These are phyloP conservation scores for Solanum piurae DNA, from an alignment of 257 asterid species.

Conservation along the genomic window DNA sequence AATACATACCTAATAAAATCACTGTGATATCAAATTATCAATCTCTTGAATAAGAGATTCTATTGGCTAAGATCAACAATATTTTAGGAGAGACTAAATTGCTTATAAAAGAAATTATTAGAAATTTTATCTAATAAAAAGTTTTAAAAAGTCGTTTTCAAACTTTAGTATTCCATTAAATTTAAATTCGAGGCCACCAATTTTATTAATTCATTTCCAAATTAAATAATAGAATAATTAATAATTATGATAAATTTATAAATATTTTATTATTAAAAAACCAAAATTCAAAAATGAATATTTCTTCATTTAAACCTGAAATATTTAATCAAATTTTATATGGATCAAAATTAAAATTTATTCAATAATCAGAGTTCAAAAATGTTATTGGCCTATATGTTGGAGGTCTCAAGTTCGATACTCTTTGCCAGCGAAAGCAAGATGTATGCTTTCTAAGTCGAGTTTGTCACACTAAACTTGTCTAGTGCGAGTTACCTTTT, in stretches of 20 bases:
- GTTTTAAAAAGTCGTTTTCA: too few species aligned
- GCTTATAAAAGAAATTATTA: too few species aligned
- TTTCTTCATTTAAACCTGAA: neutral
- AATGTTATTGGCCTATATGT: neutral
- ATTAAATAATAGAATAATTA: neutral
- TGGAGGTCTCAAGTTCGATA: neutral
- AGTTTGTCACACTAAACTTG: rapidly evolving
- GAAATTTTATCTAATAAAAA: too few species aligned
- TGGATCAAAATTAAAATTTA: too few species aligned
- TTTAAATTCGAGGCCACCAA: neutral
- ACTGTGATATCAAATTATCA: neutral
- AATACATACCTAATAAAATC: neutral
- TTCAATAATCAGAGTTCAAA: too few species aligned
- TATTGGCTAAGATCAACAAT: neutral
- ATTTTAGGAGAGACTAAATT: too few species aligned
- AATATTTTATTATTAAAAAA: too few species aligned
- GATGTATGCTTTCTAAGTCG: rapidly evolving
- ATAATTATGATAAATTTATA: neutral
- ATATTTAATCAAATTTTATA: too few species aligned
- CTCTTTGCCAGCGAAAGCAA: rapidly evolving
- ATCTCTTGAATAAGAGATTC: neutral
- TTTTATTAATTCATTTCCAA: too few species aligned
- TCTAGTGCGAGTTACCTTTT: rapidly evolving
- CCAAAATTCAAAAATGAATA: too few species aligned
- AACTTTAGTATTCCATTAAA: too few species aligned